Percentiles rank a stretch among this genome's conserved stretches.
phyloP scores from a whole-genome alignment of 257 asterid genomes.

The Galeopsis tetrahit region DNA sequence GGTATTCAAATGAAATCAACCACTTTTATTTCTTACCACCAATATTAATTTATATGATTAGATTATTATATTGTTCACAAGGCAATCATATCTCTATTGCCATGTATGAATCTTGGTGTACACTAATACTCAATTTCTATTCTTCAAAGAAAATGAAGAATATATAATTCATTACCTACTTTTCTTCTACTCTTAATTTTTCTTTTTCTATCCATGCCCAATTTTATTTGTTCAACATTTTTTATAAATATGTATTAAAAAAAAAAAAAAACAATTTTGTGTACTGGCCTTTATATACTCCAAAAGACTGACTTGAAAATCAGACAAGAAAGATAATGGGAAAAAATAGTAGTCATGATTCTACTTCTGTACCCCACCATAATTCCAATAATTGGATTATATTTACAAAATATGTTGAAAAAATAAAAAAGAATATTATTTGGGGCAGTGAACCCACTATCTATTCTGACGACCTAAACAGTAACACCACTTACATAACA shows the following conservation, averaged over 20 bases:
- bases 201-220: too few relatives aligned
- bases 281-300: not conserved
- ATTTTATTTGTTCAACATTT: too few relatives aligned
- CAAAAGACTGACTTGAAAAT: conserved; percentile 10
- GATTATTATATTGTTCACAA: not conserved
- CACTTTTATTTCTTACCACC: conserved; percentile 17
- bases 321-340: conserved; percentile 27
- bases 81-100: conserved; percentile 38
- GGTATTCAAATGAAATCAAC: conserved; percentile 59
- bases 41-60: not conserved
- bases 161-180: not conserved
- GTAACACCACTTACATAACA: too few relatives aligned
- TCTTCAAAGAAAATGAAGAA: conserved; percentile 22
- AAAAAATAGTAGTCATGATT: not conserved
- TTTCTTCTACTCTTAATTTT: not conserved
- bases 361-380: not conserved
- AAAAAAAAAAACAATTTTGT: too few relatives aligned
- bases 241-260: too few relatives aligned
- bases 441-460: too few relatives aligned
- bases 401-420: not conserved
- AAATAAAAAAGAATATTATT: not conserved
- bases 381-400: not conserved
- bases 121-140: not conserved
- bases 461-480: too few relatives aligned
- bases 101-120: conserved; percentile 28